Base-by-base conservation (phyloP, 1,284 basidiomycete species). In the Heimioporus retisporus region DNA sequence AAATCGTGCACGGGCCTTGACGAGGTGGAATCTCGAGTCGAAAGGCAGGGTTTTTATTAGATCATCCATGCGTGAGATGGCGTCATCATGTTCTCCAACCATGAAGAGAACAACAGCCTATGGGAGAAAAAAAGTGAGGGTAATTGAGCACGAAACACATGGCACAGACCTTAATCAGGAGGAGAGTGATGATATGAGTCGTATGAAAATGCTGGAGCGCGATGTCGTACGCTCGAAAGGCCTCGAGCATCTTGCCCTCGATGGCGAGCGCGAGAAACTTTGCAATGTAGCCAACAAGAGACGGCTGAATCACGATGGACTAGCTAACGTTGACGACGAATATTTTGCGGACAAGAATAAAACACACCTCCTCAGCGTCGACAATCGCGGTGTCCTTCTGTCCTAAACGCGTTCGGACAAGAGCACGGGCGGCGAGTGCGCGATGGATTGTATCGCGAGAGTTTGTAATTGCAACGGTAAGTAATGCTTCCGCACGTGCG, bases 291-390 rank as follows among this genome's bases (percentile, higher is more conserved):
- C 57, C 68, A 10, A 69, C 44, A 6, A 60, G 16, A 4, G 63
- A 66, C 19, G 42, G 35, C 11, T 53, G 42, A 1, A 40, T 23
- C 2, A 31, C 16, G 11, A 69, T 35, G 10, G 68, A 65, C 67
- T 59, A 44, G 2, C 7, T 7, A 10, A 28, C 5, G 28, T 28
- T 7, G 6, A 42, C 53, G 43, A 18, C 13, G 50, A 6, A 28
- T n/a, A 25, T 14, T 53, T 2, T n/a, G 15, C 50, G 16, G 5
- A 31, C 6, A 21, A 25, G 16, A 5, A n/a, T n/a, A 28, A 23
- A 18, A 3, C n/a, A 35, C 35, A 70, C 68, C 53, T 64, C 7
- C 48, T 59, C 19, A 5, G 69, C 69, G 35, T 69, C 69, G 1
- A 14, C 16, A 19, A 70, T 35, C 1, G 68, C 68, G 2, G 19